A percentile compares a stretch with the other conserved stretches of the same genome.
These are phyloP conservation scores for Quercus tomentella DNA, from an alignment of 331 rosid species.

Conservation along the genomic window DNA sequence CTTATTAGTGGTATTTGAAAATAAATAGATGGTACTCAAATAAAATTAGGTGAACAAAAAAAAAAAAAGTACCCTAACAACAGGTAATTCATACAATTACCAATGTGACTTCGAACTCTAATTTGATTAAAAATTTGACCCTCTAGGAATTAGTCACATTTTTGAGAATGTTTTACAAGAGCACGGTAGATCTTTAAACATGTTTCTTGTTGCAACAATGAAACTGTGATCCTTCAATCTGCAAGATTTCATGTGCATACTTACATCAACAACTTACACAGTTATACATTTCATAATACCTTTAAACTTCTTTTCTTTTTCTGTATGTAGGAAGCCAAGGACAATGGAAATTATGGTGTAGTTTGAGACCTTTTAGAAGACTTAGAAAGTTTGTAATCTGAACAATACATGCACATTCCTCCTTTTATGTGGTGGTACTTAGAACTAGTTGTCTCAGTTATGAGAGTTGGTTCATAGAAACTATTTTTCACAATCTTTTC, in stretches of 20 bases:
- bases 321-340: neutral
- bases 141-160: neutral
- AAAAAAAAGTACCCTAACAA: neutral
- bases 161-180: neutral
- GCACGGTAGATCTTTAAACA: neutral
- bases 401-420: neutral
- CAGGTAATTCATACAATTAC: conserved; percentile 39
- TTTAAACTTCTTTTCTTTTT: neutral
- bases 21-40: too few relatives aligned
- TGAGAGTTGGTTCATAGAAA: neutral
- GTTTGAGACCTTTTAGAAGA: neutral
- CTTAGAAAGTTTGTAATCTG: neutral
- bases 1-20: too few relatives aligned
- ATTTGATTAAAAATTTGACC: neutral
- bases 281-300: neutral
- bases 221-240: neutral
- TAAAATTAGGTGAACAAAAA: too few relatives aligned
- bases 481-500: neutral
- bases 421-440: neutral
- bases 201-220: neutral
- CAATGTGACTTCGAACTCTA: conserved; percentile 2
- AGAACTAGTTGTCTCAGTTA: neutral
- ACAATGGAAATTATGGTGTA: neutral
- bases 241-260: neutral
- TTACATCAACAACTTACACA: neutral